phyloP scores from a whole-genome alignment of 2,329 filamentous ascomycete species.

The Arthrobotrys entomopaga region DNA sequence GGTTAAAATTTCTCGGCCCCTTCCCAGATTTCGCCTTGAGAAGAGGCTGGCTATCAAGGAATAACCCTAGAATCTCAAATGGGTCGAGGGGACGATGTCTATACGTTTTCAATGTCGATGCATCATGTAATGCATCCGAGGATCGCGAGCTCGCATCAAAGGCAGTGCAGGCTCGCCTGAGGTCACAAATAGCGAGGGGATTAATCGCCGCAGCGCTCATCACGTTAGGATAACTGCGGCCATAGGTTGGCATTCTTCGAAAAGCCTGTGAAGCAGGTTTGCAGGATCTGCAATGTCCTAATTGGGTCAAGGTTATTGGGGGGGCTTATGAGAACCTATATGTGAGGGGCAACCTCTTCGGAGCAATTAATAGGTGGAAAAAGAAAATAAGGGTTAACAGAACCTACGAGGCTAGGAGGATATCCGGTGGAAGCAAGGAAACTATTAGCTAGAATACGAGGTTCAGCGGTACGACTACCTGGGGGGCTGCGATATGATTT shows the following conservation, averaged over 20 bases:
- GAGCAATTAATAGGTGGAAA: constrained; percentile 15
- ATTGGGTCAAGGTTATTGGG: constrained; percentile 25
- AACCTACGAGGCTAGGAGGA: constrained; percentile 8
- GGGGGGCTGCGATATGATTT: constrained; percentile 28
- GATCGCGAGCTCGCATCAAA: constrained; percentile 32
- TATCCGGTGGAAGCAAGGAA: constrained; percentile 34
- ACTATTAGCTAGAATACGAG: constrained; percentile 28
- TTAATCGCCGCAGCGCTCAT: constrained; percentile 18
- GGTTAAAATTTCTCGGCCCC: constrained; percentile 9
- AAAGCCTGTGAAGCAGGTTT: constrained; percentile 15
- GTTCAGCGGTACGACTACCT: constrained; percentile 10
- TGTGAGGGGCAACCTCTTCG: constrained; percentile 26
- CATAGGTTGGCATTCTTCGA: neutral
- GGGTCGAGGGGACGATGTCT: constrained; percentile 2
- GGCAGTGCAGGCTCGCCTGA: constrained; percentile 38
- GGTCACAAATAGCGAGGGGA: constrained; percentile 18
- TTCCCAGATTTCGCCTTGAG: constrained; percentile 15
- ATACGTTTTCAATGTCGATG: constrained; percentile 4
- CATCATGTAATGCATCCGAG: constrained; percentile 32
- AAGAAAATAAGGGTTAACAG: neutral
- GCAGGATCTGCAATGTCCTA: constrained; percentile 17
- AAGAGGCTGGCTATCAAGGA: constrained; percentile 1
- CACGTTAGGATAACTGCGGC: neutral
- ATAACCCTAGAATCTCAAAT: constrained; percentile 24
- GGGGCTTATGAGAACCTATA: constrained; percentile 35